Conservation (phyloP, 1,139 yeast genomes). For the Geotrichum klebahnii region DNA sequence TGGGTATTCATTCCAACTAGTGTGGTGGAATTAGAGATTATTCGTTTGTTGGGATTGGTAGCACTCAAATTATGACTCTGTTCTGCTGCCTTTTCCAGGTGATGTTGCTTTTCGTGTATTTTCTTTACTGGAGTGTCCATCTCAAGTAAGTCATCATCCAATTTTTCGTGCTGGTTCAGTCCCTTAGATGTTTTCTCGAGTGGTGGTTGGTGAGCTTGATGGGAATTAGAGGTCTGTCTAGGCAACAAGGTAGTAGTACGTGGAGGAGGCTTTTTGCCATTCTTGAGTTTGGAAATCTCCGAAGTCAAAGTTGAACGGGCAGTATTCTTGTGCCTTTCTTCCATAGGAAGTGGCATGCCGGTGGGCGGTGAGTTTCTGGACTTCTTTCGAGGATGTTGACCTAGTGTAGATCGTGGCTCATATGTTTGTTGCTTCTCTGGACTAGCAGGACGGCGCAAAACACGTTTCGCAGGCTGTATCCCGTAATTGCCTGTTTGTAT, state of each 20-base stretch:
- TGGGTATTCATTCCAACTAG: not conserved
- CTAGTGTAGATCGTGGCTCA: not conserved
- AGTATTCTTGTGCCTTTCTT: not conserved
- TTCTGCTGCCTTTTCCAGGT: not conserved
- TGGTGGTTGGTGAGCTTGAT: not conserved
- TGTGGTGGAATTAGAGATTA: not conserved
- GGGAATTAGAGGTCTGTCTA: not conserved
- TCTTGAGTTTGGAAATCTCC: conserved; percentile 15
- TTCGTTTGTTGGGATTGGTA: not conserved
- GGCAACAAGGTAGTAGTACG: not conserved
- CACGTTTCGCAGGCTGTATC: conserved; percentile 9
- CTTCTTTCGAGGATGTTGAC: conserved; percentile 14
- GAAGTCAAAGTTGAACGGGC: not conserved
- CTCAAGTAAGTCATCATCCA: not conserved
- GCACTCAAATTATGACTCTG: not conserved
- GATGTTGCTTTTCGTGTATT: not conserved
- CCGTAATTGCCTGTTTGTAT: not conserved
- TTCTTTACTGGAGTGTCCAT: not conserved
- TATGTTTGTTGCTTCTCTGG: conserved; percentile 14
- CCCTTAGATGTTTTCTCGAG: not conserved
- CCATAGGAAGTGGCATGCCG: not conserved
- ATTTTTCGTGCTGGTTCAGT: too few species aligned
- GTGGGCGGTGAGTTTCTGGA: conserved; percentile 16
- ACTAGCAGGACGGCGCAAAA: conserved; percentile 11
- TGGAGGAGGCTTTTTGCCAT: not conserved